These are phyloP conservation scores for Xylariomycetidae sp. DNA, from an alignment of 2,329 filamentous ascomycete species.

Conservation along the genomic window DNA sequence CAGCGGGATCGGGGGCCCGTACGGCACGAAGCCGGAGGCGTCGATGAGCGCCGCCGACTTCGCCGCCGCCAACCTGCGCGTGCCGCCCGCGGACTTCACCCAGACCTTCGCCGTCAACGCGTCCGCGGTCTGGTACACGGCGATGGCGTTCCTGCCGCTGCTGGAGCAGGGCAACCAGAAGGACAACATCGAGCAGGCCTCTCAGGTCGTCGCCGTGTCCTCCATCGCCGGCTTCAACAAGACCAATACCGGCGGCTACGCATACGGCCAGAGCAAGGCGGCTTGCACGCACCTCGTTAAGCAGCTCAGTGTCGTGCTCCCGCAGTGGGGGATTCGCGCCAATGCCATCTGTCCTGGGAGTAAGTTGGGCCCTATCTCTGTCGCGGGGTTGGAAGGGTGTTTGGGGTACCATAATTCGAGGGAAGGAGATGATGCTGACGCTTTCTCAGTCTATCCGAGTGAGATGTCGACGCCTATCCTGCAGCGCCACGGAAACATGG, in stretches of 20 bases:
- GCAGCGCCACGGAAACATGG: conserved; percentile 27
- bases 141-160: conserved; percentile 64
- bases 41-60: conserved; percentile 40
- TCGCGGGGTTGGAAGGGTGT: not conserved
- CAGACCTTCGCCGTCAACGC: conserved; percentile 65
- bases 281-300: conserved; percentile 68
- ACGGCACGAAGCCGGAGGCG: conserved; percentile 31
- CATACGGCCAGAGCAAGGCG: conserved; percentile 73
- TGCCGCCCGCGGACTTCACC: conserved; percentile 59
- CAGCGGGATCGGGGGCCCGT: conserved; percentile 62
- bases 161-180: conserved; percentile 60
- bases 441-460: conserved; percentile 47
- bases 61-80: conserved; percentile 40
- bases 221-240: conserved; percentile 72
- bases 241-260: conserved; percentile 65
- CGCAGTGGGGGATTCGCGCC: conserved; percentile 52
- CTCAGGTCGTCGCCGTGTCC: conserved; percentile 64
- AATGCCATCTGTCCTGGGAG: conserved; percentile 43
- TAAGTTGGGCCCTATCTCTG: conserved; percentile 30
- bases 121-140: conserved; percentile 67
- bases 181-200: conserved; percentile 47
- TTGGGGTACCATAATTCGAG: not conserved
- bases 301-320: conserved; percentile 61
- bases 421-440: conserved; percentile 7
- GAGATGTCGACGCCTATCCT: conserved; percentile 53